These are phyloP conservation scores for Fonsecaea monophora DNA, from an alignment of 2,329 filamentous ascomycete species.

Conservation along the genomic window DNA sequence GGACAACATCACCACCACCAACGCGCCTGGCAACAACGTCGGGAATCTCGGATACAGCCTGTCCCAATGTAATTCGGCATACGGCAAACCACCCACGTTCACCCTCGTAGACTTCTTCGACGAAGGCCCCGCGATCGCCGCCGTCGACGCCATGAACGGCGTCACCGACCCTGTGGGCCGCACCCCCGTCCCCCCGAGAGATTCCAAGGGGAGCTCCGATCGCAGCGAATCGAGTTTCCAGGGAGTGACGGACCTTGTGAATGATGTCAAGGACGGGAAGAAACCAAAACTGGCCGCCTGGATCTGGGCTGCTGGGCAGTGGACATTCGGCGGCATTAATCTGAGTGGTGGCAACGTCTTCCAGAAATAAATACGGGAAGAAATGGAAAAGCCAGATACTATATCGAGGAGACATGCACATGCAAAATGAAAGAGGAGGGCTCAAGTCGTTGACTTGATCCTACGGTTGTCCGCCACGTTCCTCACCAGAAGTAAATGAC, in stretches of 20 bases:
- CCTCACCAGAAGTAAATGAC: no score
- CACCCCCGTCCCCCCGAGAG: conserved; percentile 43
- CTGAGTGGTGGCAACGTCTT: conserved; percentile 36
- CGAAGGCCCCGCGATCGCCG: conserved; percentile 71
- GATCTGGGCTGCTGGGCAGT: conserved; percentile 54
- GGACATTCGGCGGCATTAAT: conserved; percentile 51
- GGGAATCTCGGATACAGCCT: conserved; percentile 62
- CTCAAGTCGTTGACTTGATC: no score
- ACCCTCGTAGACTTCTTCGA: conserved; percentile 83
- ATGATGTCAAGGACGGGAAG: conserved; percentile 47
- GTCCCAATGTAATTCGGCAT: conserved; percentile 62
- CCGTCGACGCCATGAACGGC: conserved; percentile 72
- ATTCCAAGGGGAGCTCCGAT: conserved; percentile 40
- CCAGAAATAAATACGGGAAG: neutral
- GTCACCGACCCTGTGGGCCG: conserved; percentile 56
- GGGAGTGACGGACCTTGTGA: conserved; percentile 48
- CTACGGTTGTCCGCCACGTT: no score
- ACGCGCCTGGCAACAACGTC: conserved; percentile 62
- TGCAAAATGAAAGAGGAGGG: no score
- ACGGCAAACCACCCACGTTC: conserved; percentile 68
- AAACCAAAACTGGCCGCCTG: conserved; percentile 51
- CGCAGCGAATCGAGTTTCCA: conserved; percentile 45
- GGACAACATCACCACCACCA: conserved; percentile 68
- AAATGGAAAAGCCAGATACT: neutral
- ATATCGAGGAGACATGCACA: neutral